Percentiles rank a stretch among this genome's conserved stretches.
Conservation (phyloP, 352 stramenopile genomes). For the Phytophthora foliorum region DNA sequence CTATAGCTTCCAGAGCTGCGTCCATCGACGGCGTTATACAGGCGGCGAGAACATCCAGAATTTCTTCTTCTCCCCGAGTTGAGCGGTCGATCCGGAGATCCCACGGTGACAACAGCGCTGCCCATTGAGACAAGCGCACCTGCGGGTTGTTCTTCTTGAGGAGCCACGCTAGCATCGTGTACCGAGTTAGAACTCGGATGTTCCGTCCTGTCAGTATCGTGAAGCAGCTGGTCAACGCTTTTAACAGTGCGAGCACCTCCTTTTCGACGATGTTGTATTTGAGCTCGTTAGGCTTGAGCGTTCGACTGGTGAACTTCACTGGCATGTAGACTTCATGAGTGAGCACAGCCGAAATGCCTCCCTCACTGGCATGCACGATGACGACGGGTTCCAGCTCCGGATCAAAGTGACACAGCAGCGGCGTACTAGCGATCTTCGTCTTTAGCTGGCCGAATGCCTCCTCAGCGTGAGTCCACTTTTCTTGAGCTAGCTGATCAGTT, state of each 20-base stretch:
- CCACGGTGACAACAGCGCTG: not conserved
- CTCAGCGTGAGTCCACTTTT: not conserved
- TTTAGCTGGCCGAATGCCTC: conserved; percentile 3
- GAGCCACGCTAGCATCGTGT: conserved; percentile 10
- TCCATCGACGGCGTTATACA: not conserved
- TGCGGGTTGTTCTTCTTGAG: conserved; percentile 2
- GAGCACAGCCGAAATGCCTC: conserved; percentile 13
- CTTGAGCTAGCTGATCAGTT: not conserved
- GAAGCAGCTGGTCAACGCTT: conserved; percentile 10
- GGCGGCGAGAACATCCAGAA: not conserved
- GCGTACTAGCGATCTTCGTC: conserved; percentile 8
- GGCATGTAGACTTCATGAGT: conserved; percentile 18
- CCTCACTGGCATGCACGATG: conserved; percentile 25
- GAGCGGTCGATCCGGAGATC: not conserved
- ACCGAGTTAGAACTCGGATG: conserved; percentile 11
- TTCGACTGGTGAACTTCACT: conserved; percentile 19
- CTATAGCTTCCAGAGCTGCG: not conserved
- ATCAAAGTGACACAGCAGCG: conserved; percentile 27
- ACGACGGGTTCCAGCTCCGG: not conserved
- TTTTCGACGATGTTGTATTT: conserved; percentile 17
- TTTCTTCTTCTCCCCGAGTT: not conserved
- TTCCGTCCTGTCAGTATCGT: conserved; percentile 9
- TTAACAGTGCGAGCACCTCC: no score
- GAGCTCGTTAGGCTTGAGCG: conserved; percentile 26
- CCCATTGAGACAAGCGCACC: conserved; percentile 2